phyloP scores from a whole-genome alignment of 2,329 filamentous ascomycete species.

The Fusarium penzigii region DNA sequence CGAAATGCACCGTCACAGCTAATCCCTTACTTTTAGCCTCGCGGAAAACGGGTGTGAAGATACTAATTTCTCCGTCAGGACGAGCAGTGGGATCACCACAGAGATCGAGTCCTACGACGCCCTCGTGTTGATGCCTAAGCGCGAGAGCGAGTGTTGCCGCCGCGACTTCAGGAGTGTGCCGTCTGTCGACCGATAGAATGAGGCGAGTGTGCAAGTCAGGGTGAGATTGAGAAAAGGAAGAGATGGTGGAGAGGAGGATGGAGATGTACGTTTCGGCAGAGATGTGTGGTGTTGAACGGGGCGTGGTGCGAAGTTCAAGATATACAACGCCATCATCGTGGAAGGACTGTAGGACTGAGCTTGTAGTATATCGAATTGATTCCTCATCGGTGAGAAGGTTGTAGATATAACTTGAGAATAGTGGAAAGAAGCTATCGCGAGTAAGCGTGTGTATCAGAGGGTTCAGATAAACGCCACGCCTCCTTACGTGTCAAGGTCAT shows the following conservation, averaged over 20 bases:
- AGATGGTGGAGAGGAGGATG: conserved; percentile 66
- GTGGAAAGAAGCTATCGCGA: conserved; percentile 66
- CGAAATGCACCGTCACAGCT: conserved; percentile 75
- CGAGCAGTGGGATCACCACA: conserved; percentile 67
- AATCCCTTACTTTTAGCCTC: conserved; percentile 57
- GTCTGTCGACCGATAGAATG: conserved; percentile 75
- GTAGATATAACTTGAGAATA: conserved; percentile 81
- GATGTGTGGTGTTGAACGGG: conserved; percentile 61
- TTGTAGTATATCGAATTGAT: conserved; percentile 63
- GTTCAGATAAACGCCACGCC: not conserved
- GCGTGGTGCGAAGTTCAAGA: conserved; percentile 79
- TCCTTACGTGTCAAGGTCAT: conserved; percentile 67
- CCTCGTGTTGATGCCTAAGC: conserved; percentile 48
- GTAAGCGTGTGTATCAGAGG: not conserved
- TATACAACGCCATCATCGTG: conserved; percentile 72
- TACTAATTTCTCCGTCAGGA: conserved; percentile 57
- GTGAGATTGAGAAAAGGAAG: conserved; percentile 41
- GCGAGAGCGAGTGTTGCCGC: conserved; percentile 66
- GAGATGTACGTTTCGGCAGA: conserved; percentile 65
- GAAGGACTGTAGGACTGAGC: conserved; percentile 66
- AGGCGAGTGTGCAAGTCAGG: conserved; percentile 60
- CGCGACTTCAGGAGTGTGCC: conserved; percentile 60
- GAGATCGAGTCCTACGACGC: conserved; percentile 74
- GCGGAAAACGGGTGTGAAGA: conserved; percentile 61
- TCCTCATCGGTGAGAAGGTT: conserved; percentile 65